Evolutionary conservation across 805 yeast genomes (phyloP), one percentile per base, ranked within the genome.

Genomic region (Lipomyces japonicus): DNA sequence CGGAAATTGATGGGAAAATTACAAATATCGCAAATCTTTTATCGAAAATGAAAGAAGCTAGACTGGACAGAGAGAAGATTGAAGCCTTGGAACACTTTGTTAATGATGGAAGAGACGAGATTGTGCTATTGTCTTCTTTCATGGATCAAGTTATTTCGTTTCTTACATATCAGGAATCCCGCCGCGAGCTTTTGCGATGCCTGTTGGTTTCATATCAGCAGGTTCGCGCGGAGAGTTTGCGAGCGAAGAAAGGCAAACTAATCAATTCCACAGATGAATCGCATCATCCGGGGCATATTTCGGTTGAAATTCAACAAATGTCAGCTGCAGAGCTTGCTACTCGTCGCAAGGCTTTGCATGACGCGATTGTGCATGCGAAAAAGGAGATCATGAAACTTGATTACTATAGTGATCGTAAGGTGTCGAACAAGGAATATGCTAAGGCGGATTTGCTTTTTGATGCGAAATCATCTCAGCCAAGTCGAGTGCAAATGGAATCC

Each of bases 31-130:
- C 46, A 5, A 22, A 35, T 2, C 42, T 57, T 5, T 28, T 57
- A 28, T 41, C 44, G 3, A 31, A 43, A 18, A 39, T 57, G 16
- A 43, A 44, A 16, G 39, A 45, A 18, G 34, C 48, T 7, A 48
- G 60, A 16, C 38, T 57, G 16, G 61, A 57, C 38, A 50, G 61
- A 4, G 51, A 57, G 41, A 57, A 57, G 39, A 48, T 57, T 18
- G 51, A 48, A 10, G 41, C 48, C 10, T 42, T 57, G 12, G 53
- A 44, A 40, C 21, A 26, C 21, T 57, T 57, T 40, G 48, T 51
- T 9, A 37, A 35, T 19, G 31, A 34, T 4, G 54, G 58, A 14
- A 49, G 39, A 2, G 58, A 54, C 9, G 58, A 51, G 7, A 42
- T 54, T 18, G 51, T 46, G 4, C 41, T 52, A 10, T 42, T 54